A percentile compares a stretch with the other conserved stretches of the same genome.
Conservation (phyloP, 1,284 basidiomycete genomes). For the Ganoderma sp. region DNA sequence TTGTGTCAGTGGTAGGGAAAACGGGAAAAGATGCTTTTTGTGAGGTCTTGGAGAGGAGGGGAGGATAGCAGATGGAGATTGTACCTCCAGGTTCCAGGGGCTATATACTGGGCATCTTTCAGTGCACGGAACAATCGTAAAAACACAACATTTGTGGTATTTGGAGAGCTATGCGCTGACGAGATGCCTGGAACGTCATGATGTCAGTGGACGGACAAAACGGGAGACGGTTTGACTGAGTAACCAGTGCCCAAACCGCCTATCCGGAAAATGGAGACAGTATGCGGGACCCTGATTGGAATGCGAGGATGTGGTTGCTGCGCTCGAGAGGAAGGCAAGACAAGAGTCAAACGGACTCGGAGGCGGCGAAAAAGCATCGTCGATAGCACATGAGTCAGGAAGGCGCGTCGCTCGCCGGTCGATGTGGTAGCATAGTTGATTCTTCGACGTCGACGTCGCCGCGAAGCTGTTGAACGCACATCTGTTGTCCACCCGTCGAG, state of each 20-base stretch:
- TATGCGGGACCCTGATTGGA: conserved; percentile 23
- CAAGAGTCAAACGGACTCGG: conserved; percentile 22
- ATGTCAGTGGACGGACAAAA: conserved; percentile 17
- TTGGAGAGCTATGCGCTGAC: conserved; percentile 23
- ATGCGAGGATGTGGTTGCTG: conserved; percentile 26
- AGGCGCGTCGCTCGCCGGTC: conserved; percentile 19
- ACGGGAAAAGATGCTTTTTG: neutral
- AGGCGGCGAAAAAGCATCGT: conserved; percentile 11
- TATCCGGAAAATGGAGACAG: conserved; percentile 26
- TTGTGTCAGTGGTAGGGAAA: neutral
- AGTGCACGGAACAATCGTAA: conserved; percentile 14
- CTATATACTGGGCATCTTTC: conserved; percentile 15
- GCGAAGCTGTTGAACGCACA: conserved; percentile 13
- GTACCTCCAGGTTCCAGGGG: neutral
- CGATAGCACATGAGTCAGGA: conserved; percentile 27
- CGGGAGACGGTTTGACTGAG: conserved; percentile 14
- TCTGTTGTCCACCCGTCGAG: conserved; percentile 12
- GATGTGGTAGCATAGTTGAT: conserved; percentile 26
- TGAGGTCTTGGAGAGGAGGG: neutral
- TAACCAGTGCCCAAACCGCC: conserved; percentile 23
- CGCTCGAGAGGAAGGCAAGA: conserved; percentile 19
- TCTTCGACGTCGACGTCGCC: conserved; percentile 17
- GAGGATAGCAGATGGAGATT: neutral
- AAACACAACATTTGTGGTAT: conserved; percentile 25
- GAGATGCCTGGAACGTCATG: conserved; percentile 19